Conservation (phyloP, 1,139 yeast genomes). For the Magnusiomyces sp. region DNA sequence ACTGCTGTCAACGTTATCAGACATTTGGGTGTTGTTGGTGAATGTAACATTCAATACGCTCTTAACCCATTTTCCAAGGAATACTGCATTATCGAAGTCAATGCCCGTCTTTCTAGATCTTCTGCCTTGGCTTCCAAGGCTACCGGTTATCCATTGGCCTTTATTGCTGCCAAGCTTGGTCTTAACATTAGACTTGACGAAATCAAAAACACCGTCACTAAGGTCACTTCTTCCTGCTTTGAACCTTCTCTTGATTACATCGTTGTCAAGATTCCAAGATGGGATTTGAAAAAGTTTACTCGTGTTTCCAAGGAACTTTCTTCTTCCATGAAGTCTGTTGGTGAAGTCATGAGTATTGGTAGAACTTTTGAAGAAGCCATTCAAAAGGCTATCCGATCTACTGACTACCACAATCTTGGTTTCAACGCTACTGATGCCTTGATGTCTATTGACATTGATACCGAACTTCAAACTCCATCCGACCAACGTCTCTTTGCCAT, state of each 20-base stretch:
- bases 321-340: slow-evolving; percentile 96
- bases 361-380: slow-evolving; percentile 95
- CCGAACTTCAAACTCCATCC: slow-evolving; percentile 88
- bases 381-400: slow-evolving; percentile 95
- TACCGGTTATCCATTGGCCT: slow-evolving; percentile 96
- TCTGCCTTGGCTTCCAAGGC: slow-evolving; percentile 98
- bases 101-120: slow-evolving; percentile 94
- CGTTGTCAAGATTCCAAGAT: slow-evolving; percentile 95
- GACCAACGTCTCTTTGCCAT: slow-evolving; percentile 95
- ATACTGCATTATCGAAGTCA: slow-evolving; percentile 93
- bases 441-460: slow-evolving; percentile 83
- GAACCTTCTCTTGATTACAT: slow-evolving; percentile 96
- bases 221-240: slow-evolving; percentile 90
- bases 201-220: slow-evolving; percentile 90
- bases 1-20: slow-evolving; percentile 97
- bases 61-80: slow-evolving; percentile 84
- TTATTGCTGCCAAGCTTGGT: slow-evolving; percentile 96
- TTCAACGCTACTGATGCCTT: slow-evolving; percentile 82
- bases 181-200: slow-evolving; percentile 87
- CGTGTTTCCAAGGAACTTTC: slow-evolving; percentile 91
- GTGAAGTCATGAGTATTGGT: slow-evolving; percentile 99
- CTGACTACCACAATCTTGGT: slow-evolving; percentile 91
- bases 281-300: slow-evolving; percentile 95
- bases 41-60: slow-evolving; percentile 97
- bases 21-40: slow-evolving; percentile 98